These are phyloP conservation scores for Nicotiana paniculata DNA, from an alignment of 257 asterid species.

Conservation along the genomic window DNA sequence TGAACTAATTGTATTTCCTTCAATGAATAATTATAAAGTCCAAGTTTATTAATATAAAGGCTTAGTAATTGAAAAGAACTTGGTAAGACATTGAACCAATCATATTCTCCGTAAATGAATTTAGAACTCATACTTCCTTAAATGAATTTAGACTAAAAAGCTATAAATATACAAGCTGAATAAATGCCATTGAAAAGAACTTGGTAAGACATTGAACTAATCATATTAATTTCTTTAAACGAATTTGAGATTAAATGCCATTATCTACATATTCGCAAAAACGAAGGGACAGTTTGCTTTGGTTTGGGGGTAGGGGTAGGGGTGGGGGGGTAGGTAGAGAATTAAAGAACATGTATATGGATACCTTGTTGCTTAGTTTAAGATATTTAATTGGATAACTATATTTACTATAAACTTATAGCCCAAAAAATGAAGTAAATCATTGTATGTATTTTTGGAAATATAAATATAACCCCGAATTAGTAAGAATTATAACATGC, in stretches of 20 bases:
- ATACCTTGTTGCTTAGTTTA: background rate
- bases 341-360: background rate
- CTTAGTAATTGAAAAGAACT: background rate
- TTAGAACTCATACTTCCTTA: too few species aligned
- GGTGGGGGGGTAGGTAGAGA: too few species aligned
- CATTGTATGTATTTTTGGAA: too few species aligned
- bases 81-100: background rate
- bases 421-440: too few species aligned
- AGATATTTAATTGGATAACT: too few species aligned
- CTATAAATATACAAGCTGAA: too few species aligned
- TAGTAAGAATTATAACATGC: too few species aligned
- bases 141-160: too few species aligned
- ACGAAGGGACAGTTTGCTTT: background rate
- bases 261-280: background rate
- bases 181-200: background rate
- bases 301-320: background rate
- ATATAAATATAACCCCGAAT: too few species aligned
- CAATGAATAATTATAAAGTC: too few species aligned
- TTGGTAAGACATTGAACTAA: background rate
- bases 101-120: background rate
- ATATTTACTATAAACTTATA: too few species aligned
- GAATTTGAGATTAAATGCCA: background rate
- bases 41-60: too few species aligned
- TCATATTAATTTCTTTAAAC: background rate
- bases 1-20: background rate